Conservation (phyloP, 805 yeast genomes). For the Candida sithepensis region DNA sequence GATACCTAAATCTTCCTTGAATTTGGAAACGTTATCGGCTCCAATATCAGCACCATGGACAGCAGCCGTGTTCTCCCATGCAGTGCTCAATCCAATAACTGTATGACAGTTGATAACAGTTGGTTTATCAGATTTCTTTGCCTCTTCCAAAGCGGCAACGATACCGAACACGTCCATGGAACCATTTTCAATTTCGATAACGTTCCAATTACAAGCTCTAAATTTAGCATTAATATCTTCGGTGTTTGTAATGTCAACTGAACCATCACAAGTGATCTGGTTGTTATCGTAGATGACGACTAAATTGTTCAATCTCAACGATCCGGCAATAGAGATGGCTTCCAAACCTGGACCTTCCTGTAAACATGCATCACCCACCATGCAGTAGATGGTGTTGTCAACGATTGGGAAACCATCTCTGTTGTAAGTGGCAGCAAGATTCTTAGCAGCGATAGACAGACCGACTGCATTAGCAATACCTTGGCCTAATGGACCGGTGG, state of each 20-base stretch:
- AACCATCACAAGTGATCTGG: slow-evolving; percentile 95
- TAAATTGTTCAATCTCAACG: slow-evolving; percentile 85
- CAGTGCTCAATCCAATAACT: slow-evolving; percentile 90
- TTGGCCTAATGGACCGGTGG: slow-evolving; percentile 99
- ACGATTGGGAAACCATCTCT: slow-evolving; percentile 72
- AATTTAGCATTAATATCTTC: slow-evolving; percentile 86
- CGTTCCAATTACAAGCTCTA: slow-evolving; percentile 94
- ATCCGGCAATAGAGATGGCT: slow-evolving; percentile 94
- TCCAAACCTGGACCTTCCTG: slow-evolving; percentile 97
- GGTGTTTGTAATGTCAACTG: slow-evolving; percentile 83
- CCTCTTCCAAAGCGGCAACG: slow-evolving; percentile 66
- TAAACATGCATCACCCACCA: slow-evolving; percentile 96
- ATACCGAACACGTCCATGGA: slow-evolving; percentile 73
- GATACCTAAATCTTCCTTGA: slow-evolving; percentile 80
- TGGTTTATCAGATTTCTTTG: slow-evolving; percentile 82
- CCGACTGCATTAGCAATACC: slow-evolving; percentile 97
- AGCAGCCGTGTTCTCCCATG: slow-evolving; percentile 75
- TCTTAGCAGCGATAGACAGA: slow-evolving; percentile 88
- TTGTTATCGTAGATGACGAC: slow-evolving; percentile 95
- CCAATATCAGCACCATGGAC: slow-evolving; percentile 97
- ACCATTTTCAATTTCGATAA: slow-evolving; percentile 71
- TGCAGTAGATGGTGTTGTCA: slow-evolving; percentile 69
- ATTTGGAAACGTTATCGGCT: slow-evolving; percentile 83
- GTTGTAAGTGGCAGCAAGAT: slow-evolving; percentile 89
- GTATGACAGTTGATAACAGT: slow-evolving; percentile 85